Percentiles rank a stretch among this genome's conserved stretches.
Conservation (phyloP, 1,284 basidiomycete species). For the Irpex sp. region DNA sequence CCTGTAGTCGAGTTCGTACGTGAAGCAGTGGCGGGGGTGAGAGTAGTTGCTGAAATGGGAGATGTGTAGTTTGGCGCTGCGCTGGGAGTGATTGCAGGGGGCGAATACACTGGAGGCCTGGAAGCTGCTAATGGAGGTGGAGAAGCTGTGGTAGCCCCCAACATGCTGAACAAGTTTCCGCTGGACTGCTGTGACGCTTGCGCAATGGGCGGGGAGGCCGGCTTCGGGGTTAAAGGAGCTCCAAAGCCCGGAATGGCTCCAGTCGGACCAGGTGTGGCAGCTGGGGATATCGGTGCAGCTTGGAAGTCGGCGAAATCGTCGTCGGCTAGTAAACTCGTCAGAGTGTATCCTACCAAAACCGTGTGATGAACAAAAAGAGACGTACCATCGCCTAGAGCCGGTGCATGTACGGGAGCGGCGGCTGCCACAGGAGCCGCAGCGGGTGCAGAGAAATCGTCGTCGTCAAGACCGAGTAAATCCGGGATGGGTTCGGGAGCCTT, state of each 20-base stretch:
- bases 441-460: conserved; percentile 48
- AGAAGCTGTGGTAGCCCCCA: conserved; percentile 13
- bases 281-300: conserved; percentile 56
- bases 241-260: conserved; percentile 30
- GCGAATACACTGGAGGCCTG: conserved; percentile 15
- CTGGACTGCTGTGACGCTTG: conserved; percentile 14
- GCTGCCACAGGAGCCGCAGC: conserved; percentile 9
- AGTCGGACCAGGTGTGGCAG: conserved; percentile 29
- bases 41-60: conserved; percentile 12
- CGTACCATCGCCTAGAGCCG: conserved; percentile 35
- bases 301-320: conserved; percentile 96
- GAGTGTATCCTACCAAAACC: conserved; percentile 1
- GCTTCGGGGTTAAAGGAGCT: conserved; percentile 13
- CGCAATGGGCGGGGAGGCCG: conserved; percentile 15
- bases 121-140: conserved; percentile 13
- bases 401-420: conserved; percentile 21
- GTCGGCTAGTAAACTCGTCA: conserved; percentile 35
- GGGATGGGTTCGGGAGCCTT: conserved; percentile 27
- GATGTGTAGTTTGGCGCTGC: conserved; percentile 15
- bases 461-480: conserved; percentile 59
- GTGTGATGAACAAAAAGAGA: conserved; percentile 20
- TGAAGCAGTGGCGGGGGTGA: conserved; percentile 18
- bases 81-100: conserved; percentile 16
- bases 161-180: conserved; percentile 22
- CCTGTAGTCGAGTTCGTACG: conserved; percentile 15